Conservation (phyloP, 495 filamentous ascomycete species). For the Thozetella sp. region DNA sequence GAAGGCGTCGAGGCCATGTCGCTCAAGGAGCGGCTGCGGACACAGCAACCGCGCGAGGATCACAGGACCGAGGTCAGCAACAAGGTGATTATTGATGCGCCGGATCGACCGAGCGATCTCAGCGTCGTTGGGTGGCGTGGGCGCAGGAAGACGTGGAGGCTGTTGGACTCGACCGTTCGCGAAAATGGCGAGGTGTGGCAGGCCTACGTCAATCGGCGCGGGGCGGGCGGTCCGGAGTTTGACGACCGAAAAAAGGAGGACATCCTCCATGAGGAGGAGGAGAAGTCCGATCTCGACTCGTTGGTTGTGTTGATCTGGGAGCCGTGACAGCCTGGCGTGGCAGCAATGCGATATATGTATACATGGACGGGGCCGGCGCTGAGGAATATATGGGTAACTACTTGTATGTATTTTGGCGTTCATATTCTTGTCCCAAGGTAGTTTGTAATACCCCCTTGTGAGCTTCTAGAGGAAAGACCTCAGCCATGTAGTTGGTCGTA, state of each 20-base stretch:
- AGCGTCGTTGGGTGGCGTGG: conserved; percentile 24
- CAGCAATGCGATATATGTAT: too few species aligned
- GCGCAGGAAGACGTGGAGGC: conserved; percentile 30
- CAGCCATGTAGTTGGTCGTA: too few species aligned
- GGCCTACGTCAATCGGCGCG: conserved; percentile 33
- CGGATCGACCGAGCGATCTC: conserved; percentile 10
- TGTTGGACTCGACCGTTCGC: conserved; percentile 27
- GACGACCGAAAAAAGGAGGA: conserved; percentile 24
- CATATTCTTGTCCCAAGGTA: background rate
- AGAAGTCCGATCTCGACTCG: conserved; percentile 25
- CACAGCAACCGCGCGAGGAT: conserved; percentile 1
- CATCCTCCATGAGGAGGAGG: conserved; percentile 23
- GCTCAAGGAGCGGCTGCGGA: background rate
- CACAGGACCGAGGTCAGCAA: conserved; percentile 8
- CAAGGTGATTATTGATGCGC: conserved; percentile 16
- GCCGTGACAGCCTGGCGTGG: too few species aligned
- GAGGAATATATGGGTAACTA: background rate
- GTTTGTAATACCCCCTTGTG: background rate
- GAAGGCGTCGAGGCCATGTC: conserved; percentile 24
- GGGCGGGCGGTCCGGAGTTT: conserved; percentile 21
- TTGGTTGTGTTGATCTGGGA: conserved; percentile 32
- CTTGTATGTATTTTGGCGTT: background rate
- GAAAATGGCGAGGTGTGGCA: conserved; percentile 36
- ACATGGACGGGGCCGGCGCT: background rate
- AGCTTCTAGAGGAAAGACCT: too few species aligned